These are phyloP conservation scores for Cercospora sojina DNA, from an alignment of 2,329 filamentous ascomycete genomes.

Conservation along the genomic window DNA sequence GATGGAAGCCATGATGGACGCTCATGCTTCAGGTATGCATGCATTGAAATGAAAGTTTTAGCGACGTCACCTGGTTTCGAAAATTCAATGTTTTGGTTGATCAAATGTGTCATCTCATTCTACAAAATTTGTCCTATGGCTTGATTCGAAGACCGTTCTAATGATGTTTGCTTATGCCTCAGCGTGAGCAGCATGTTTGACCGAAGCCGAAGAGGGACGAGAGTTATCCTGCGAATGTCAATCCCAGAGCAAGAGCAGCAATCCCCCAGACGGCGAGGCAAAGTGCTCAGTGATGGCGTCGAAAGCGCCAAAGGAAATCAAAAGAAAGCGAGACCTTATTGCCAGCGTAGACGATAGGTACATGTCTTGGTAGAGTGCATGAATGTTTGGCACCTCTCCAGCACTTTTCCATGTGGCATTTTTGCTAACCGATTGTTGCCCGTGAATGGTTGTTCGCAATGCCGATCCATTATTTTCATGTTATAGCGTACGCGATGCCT, in stretches of 20 bases:
- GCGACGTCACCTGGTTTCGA: not conserved
- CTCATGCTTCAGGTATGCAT: conserved; percentile 6
- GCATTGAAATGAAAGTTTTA: conserved; percentile 11
- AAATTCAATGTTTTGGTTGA: not conserved
- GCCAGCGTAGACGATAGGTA: not conserved
- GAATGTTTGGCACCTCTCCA: not conserved
- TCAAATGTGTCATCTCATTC: not conserved
- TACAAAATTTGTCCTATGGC: not conserved
- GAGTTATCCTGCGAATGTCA: too few relatives aligned
- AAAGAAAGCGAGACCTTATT: not conserved
- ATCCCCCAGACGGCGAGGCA: not conserved
- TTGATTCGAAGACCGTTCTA: not conserved
- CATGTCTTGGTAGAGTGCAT: not conserved
- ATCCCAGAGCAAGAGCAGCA: too few relatives aligned
- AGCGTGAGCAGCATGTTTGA: not conserved
- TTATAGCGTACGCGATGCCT: not conserved
- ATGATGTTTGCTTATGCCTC: not conserved
- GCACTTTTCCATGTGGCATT: not conserved
- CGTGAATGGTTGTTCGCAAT: not conserved
- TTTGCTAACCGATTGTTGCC: not conserved
- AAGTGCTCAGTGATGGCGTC: not conserved
- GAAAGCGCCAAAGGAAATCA: not conserved
- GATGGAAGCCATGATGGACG: conserved; percentile 3
- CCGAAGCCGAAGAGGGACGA: too few relatives aligned
- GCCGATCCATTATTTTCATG: not conserved